phyloP scores from a whole-genome alignment of 2,329 filamentous ascomycete genomes.

The Iodosphaeria phyllophila region DNA sequence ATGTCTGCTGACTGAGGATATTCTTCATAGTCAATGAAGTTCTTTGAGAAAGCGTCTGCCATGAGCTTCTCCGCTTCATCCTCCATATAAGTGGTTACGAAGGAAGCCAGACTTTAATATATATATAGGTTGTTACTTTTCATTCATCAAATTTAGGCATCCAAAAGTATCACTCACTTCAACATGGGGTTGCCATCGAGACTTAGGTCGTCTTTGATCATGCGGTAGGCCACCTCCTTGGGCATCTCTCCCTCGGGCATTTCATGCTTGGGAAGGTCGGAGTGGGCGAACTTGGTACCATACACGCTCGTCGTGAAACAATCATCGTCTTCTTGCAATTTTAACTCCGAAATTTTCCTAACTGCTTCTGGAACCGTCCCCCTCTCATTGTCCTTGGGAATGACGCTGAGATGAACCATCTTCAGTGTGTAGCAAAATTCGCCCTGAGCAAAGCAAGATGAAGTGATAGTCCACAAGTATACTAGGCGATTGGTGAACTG shows the following conservation, averaged over 20 bases:
- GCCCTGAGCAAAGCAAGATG: background rate
- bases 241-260: slow-evolving; percentile 91
- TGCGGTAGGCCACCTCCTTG: slow-evolving; percentile 76
- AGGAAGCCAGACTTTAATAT: slow-evolving; percentile 55
- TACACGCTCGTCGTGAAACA: slow-evolving; percentile 67
- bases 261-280: slow-evolving; percentile 64
- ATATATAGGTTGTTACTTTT: slow-evolving; percentile 2
- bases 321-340: slow-evolving; percentile 31
- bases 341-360: slow-evolving; percentile 24
- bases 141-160: slow-evolving; percentile 1
- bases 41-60: slow-evolving; percentile 80
- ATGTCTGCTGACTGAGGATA: slow-evolving; percentile 68
- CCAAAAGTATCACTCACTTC: slow-evolving; percentile 30
- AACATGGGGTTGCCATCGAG: slow-evolving; percentile 84
- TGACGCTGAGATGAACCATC: slow-evolving; percentile 33
- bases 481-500: background rate
- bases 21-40: slow-evolving; percentile 85
- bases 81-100: slow-evolving; percentile 96
- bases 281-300: slow-evolving; percentile 63
- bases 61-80: slow-evolving; percentile 94
- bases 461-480: background rate
- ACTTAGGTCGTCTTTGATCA: slow-evolving; percentile 91
- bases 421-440: slow-evolving; percentile 7
- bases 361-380: slow-evolving; percentile 15
- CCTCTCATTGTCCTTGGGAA: slow-evolving; percentile 15